A percentile compares a stretch with the other conserved stretches of the same genome.
Evolutionary conservation across 306 rosid genomes (phyloP).

Genomic region (Rosa rugosa): DNA sequence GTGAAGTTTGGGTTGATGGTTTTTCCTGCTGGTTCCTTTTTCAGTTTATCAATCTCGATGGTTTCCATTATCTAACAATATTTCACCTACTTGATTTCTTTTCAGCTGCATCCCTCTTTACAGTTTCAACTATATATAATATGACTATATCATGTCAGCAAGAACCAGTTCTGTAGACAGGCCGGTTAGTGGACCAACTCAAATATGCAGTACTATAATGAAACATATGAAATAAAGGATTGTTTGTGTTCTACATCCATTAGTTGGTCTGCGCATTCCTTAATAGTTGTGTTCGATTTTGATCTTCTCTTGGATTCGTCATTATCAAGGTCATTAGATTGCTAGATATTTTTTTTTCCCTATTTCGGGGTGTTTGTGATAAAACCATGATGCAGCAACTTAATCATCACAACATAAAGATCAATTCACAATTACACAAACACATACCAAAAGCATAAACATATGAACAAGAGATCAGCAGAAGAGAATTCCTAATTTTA

Average conservation of each 20-base stretch:
- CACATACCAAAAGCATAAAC: too few relatives aligned
- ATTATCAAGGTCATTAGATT: too few relatives aligned
- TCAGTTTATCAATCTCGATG: neutral
- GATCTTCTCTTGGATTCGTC: too few relatives aligned
- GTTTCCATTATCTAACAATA: slow-evolving; percentile 42
- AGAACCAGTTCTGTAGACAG: slow-evolving; percentile 89
- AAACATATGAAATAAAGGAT: neutral
- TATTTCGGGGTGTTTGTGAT: too few relatives aligned
- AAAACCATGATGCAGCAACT: too few relatives aligned
- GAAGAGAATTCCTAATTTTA: too few relatives aligned
- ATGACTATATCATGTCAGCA: slow-evolving; percentile 86
- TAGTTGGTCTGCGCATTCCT: neutral
- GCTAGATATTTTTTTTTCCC: too few relatives aligned
- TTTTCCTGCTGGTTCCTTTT: neutral
- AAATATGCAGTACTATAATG: neutral
- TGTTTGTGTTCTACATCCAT: neutral
- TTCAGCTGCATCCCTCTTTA: slow-evolving; percentile 96
- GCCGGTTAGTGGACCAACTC: slow-evolving; percentile 42
- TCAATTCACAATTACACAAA: too few relatives aligned
- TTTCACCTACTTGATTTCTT: slow-evolving; percentile 68
- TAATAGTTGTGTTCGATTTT: too few relatives aligned
- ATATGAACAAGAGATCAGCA: too few relatives aligned
- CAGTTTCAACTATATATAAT: slow-evolving; percentile 80
- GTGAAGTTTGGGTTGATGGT: slow-evolving; percentile 58
- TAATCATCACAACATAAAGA: too few relatives aligned